Evolutionary conservation across 768 basidiomycete species (phyloP).

Genomic region (Clitopilus passeckerianus): DNA sequence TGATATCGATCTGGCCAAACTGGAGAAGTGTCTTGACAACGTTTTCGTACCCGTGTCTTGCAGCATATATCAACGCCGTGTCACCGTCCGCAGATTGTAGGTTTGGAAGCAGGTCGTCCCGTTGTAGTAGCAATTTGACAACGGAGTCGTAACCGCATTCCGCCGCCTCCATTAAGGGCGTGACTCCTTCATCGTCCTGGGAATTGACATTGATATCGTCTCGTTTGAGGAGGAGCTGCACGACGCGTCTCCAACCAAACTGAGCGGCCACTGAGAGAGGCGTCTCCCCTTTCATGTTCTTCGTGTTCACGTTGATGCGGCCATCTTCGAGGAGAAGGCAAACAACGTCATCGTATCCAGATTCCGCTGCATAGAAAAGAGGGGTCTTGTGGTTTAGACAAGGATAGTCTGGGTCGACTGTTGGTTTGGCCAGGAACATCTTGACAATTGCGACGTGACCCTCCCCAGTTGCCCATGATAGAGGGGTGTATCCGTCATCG

Average conservation of each 20-base stretch:
- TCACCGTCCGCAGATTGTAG: neutral
- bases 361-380: neutral
- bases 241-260: too few species aligned
- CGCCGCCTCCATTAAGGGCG: neutral
- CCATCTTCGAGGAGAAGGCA: too few species aligned
- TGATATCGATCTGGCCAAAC: neutral
- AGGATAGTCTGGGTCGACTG: neutral
- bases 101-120: neutral
- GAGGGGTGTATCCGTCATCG: neutral
- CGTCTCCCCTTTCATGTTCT: too few species aligned
- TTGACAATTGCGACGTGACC: neutral
- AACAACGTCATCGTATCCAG: too few species aligned
- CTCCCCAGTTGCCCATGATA: neutral
- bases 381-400: neutral
- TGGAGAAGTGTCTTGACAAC: neutral
- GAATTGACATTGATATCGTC: too few species aligned
- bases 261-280: too few species aligned
- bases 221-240: too few species aligned
- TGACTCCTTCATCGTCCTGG: too few species aligned
- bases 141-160: neutral
- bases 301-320: too few species aligned
- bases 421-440: neutral
- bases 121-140: neutral
- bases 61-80: neutral
- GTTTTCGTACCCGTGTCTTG: neutral